Conservation (phyloP, 352 stramenopile genomes). For the Globisporangium nodosum region DNA sequence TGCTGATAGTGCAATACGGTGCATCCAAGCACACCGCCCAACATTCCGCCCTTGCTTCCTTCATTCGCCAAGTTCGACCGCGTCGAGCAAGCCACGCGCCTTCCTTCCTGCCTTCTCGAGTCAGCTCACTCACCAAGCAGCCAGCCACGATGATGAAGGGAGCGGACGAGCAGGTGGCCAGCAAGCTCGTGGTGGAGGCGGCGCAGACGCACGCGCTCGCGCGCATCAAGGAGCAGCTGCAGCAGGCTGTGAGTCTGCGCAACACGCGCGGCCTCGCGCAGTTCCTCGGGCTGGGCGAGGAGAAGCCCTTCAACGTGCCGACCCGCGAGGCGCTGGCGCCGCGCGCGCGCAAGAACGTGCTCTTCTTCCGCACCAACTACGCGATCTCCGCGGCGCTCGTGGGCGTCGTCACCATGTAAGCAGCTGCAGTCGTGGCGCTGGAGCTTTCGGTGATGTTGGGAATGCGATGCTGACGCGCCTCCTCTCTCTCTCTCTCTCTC, state of each 20-base stretch:
- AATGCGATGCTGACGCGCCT: too few relatives aligned
- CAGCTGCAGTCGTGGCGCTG: not conserved
- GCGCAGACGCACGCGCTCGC: slow-evolving; percentile 53
- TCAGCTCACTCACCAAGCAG: slow-evolving; percentile 2
- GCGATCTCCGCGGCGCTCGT: slow-evolving; percentile 69
- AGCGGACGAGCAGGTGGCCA: slow-evolving; percentile 33
- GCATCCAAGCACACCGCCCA: not conserved
- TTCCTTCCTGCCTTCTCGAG: slow-evolving; percentile 2
- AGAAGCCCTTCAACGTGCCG: slow-evolving; percentile 83
- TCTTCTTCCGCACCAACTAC: slow-evolving; percentile 86
- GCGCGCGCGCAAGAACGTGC: slow-evolving; percentile 69
- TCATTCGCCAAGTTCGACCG: not conserved
- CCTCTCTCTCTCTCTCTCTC: too few relatives aligned
- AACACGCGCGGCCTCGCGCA: slow-evolving; percentile 77
- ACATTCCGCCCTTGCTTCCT: not conserved
- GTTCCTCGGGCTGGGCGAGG: slow-evolving; percentile 81
- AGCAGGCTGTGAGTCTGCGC: slow-evolving; percentile 57
- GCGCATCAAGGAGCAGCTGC: slow-evolving; percentile 60
- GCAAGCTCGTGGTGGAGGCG: slow-evolving; percentile 53
- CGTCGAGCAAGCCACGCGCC: not conserved
- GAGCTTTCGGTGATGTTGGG: not conserved
- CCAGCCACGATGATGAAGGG: slow-evolving; percentile 37
- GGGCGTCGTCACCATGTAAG: slow-evolving; percentile 80
- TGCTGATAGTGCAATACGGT: not conserved
- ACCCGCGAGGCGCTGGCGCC: slow-evolving; percentile 50